A percentile compares a stretch with the other conserved stretches of the same genome.
Evolutionary conservation across 371 early-diverging fungal genomes (phyloP).

Genomic region (Blyttiomyces sp.): DNA sequence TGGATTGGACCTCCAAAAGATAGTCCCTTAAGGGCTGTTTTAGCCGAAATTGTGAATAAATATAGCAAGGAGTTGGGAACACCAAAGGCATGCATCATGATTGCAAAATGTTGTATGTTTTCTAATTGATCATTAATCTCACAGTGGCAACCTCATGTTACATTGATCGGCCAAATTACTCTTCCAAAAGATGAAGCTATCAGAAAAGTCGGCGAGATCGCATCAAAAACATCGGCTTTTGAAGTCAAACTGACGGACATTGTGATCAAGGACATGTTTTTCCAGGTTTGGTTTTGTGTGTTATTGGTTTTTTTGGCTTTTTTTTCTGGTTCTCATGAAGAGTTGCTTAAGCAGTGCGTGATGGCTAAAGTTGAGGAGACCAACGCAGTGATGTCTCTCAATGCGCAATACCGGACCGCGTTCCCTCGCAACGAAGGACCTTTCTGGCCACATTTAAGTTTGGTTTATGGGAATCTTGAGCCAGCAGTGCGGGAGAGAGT

Average conservation of each 20-base stretch:
- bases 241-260: slow-evolving; percentile 16
- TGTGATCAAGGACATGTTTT: slow-evolving; percentile 23
- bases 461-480: slow-evolving; percentile 27
- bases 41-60: slow-evolving; percentile 9
- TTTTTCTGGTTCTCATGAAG: neutral
- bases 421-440: neutral
- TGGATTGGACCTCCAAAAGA: slow-evolving; percentile 24
- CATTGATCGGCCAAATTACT: slow-evolving; percentile 23
- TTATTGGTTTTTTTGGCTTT: neutral
- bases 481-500: neutral
- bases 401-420: neutral
- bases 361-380: slow-evolving; percentile 27
- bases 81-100: slow-evolving; percentile 7
- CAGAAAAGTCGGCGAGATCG: neutral
- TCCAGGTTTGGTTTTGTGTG: slow-evolving; percentile 14
- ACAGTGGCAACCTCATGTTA: slow-evolving; percentile 29
- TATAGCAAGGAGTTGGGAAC: slow-evolving; percentile 21
- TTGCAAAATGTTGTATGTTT: neutral
- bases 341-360: slow-evolving; percentile 17
- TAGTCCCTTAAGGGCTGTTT: neutral
- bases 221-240: slow-evolving; percentile 1
- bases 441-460: slow-evolving; percentile 32
- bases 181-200: neutral
- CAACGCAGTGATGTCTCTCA: slow-evolving; percentile 11
- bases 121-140: neutral